These are phyloP conservation scores for Suhomyces anneliseae DNA, from an alignment of 1,139 yeast species.

Conservation along the genomic window DNA sequence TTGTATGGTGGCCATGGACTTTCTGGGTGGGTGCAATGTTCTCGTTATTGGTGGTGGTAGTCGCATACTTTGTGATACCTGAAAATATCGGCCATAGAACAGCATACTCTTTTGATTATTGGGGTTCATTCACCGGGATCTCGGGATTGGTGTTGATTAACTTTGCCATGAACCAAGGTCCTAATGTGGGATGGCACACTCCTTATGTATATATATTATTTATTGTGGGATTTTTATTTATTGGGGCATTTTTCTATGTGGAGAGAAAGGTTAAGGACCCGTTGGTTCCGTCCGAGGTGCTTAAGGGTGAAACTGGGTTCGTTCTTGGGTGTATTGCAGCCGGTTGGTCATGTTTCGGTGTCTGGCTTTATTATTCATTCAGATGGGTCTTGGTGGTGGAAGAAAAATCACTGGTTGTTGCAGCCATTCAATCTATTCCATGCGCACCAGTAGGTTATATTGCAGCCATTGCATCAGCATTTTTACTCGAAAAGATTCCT, in stretches of 20 bases:
- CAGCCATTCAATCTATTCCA: slow-evolving; percentile 44
- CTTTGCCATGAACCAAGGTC: slow-evolving; percentile 64
- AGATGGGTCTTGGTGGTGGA: slow-evolving; percentile 37
- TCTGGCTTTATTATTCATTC: slow-evolving; percentile 52
- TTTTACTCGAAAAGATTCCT: slow-evolving; percentile 36
- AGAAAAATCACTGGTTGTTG: slow-evolving; percentile 30
- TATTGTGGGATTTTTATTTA: slow-evolving; percentile 44
- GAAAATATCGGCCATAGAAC: slow-evolving; percentile 26
- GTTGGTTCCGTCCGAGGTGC: slow-evolving; percentile 43
- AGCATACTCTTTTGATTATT: slow-evolving; percentile 41
- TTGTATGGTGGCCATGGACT: slow-evolving; percentile 58
- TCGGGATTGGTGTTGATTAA: slow-evolving; percentile 50
- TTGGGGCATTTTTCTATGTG: slow-evolving; percentile 36
- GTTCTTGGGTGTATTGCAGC: slow-evolving; percentile 51
- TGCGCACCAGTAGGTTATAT: slow-evolving; percentile 39
- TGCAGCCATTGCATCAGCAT: slow-evolving; percentile 48
- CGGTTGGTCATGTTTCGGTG: slow-evolving; percentile 64
- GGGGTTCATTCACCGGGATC: slow-evolving; percentile 49
- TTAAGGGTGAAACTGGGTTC: slow-evolving; percentile 43
- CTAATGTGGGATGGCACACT: slow-evolving; percentile 55
- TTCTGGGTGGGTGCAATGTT: slow-evolving; percentile 50
- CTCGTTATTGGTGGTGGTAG: slow-evolving; percentile 25
- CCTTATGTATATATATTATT: slow-evolving; percentile 52
- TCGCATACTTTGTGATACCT: slow-evolving; percentile 46
- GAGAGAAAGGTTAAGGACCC: slow-evolving; percentile 44